A percentile compares a stretch with the other conserved stretches of the same genome.
Evolutionary conservation across 2,329 filamentous ascomycete species (phyloP).

Genomic region (Exophiala calicioides): DNA sequence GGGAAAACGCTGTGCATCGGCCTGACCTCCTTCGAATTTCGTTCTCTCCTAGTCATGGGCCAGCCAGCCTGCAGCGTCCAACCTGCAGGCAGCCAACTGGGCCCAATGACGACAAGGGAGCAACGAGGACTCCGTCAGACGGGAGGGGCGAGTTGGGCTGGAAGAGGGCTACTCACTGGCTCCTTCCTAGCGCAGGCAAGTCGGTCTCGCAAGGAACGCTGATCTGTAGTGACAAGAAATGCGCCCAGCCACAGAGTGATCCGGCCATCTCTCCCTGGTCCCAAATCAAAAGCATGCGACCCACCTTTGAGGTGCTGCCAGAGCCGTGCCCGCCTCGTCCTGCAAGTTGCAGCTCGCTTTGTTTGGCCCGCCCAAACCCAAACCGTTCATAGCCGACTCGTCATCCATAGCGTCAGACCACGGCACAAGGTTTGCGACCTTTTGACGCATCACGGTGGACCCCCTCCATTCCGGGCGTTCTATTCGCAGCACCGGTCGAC

Average conservation of each 20-base stretch:
- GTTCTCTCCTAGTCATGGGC: neutral
- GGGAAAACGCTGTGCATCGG: conserved; percentile 8
- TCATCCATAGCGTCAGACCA: conserved; percentile 30
- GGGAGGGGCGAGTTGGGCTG: conserved; percentile 1
- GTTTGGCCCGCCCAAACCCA: conserved; percentile 25
- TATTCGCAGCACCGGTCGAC: conserved; percentile 29
- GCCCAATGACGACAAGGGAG: too few relatives aligned
- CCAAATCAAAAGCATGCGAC: conserved; percentile 25
- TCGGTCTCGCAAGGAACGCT: conserved; percentile 31
- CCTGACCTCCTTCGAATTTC: conserved; percentile 19
- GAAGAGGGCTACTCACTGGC: conserved; percentile 15
- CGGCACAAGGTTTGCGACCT: conserved; percentile 26
- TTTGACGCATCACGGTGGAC: conserved; percentile 29
- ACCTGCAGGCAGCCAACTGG: conserved; percentile 15
- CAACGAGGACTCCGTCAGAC: too few relatives aligned
- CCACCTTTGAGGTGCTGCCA: conserved; percentile 25
- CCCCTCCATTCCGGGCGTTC: conserved; percentile 22
- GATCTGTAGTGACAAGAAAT: conserved; percentile 33
- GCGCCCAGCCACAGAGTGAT: conserved; percentile 32
- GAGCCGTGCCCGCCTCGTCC: conserved; percentile 30
- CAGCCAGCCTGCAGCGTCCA: neutral
- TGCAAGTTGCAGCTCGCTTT: too few relatives aligned
- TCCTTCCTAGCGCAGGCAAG: conserved; percentile 22
- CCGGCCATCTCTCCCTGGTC: conserved; percentile 20
- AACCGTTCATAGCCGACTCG: conserved; percentile 29